Percentiles rank a stretch among this genome's conserved stretches.
Conservation (phyloP, 2,329 filamentous ascomycete genomes). For the Septoria petroselini region DNA sequence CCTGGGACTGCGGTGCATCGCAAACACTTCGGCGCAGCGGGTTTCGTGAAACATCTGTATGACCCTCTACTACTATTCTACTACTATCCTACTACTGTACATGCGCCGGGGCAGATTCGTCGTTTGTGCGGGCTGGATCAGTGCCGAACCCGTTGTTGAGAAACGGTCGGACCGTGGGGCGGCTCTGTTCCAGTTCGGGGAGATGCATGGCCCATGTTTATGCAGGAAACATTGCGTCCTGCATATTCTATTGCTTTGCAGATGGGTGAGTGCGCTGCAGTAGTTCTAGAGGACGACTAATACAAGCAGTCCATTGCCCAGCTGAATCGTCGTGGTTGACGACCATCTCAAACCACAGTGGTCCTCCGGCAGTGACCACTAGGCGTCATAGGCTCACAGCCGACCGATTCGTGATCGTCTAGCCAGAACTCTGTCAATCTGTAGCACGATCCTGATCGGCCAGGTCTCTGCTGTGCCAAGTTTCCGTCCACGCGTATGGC, state of each 20-base stretch:
- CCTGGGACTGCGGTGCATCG: conserved; percentile 3
- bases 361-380: not conserved
- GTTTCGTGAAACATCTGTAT: conserved; percentile 1
- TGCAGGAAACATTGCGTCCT: conserved; percentile 6
- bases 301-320: not conserved
- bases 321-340: not conserved
- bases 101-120: not conserved
- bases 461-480: no score
- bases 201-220: not conserved
- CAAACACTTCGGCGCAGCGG: conserved; percentile 11
- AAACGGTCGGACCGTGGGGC: not conserved
- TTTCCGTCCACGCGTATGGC: no score
- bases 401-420: no score
- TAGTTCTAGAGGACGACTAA: not conserved
- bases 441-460: no score
- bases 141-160: conserved; percentile 5
- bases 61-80: no score
- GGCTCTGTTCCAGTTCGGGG: conserved; percentile 2
- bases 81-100: no score
- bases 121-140: no score
- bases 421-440: no score
- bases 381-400: not conserved
- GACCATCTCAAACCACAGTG: no score
- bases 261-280: not conserved
- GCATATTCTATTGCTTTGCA: not conserved